A percentile compares a stretch with the other conserved stretches of the same genome.
These are phyloP conservation scores for Achaetomium macrosporum DNA, from an alignment of 2,329 filamentous ascomycete genomes.

Conservation along the genomic window DNA sequence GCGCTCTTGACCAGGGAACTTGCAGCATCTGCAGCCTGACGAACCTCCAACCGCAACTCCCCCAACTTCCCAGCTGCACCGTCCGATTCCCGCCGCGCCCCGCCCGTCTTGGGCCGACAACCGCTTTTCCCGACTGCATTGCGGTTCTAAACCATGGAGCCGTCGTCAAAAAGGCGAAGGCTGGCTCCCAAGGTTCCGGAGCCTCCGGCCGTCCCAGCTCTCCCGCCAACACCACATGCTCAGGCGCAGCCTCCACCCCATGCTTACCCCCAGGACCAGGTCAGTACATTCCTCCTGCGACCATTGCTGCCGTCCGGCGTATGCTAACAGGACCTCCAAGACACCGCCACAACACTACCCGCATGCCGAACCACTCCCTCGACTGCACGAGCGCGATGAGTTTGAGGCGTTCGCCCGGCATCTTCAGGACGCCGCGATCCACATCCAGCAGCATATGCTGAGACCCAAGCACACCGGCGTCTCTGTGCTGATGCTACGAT, in stretches of 20 bases:
- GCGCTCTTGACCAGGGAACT: background rate
- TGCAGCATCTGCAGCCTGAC: constrained; percentile 1
- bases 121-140: background rate
- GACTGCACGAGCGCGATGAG: constrained; percentile 45
- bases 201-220: constrained; percentile 13
- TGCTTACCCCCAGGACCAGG: constrained; percentile 23
- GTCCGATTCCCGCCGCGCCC: background rate
- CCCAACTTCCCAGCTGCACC: background rate
- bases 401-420: constrained; percentile 63
- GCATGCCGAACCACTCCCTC: constrained; percentile 19
- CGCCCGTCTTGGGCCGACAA: background rate
- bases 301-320: background rate
- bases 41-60: background rate
- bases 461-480: constrained; percentile 51
- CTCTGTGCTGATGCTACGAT: constrained; percentile 55
- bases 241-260: constrained; percentile 19
- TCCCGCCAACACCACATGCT: constrained; percentile 15
- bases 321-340: constrained; percentile 11
- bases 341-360: constrained; percentile 19
- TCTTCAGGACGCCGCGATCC: constrained; percentile 62
- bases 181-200: constrained; percentile 27
- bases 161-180: constrained; percentile 27
- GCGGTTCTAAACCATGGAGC: constrained; percentile 22
- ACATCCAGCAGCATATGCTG: constrained; percentile 59
- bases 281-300: constrained; percentile 6